Percentiles rank a stretch among this genome's conserved stretches.
These are phyloP conservation scores for Astragalus membranaceus DNA, from an alignment of 306 rosid species.

Conservation along the genomic window DNA sequence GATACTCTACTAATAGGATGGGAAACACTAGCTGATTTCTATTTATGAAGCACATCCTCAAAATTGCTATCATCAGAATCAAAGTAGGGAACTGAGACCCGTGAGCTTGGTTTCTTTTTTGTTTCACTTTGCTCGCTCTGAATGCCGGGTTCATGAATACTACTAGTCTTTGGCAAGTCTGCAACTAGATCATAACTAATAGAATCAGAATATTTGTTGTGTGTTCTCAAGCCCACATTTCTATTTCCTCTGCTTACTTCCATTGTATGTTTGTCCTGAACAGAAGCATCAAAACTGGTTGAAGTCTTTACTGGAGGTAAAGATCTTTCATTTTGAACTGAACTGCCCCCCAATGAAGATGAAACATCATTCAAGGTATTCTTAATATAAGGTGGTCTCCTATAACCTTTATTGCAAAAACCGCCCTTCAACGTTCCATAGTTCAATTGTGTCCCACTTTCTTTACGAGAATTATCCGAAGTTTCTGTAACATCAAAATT, in stretches of 20 bases:
- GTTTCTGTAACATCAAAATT: constrained; percentile 22
- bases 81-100: constrained; percentile 31
- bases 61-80: constrained; percentile 44
- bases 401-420: constrained; percentile 57
- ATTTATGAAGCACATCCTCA: constrained; percentile 46
- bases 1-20: constrained; percentile 35
- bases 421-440: constrained; percentile 76
- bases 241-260: too few relatives aligned
- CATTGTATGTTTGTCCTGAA: too few relatives aligned
- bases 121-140: constrained; percentile 29
- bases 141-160: constrained; percentile 15
- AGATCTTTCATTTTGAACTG: too few relatives aligned
- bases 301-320: too few relatives aligned
- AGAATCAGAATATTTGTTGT: constrained; percentile 31
- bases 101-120: constrained; percentile 37
- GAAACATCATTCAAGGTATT: constrained; percentile 26
- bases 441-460: constrained; percentile 39
- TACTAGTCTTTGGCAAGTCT: constrained; percentile 21
- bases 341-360: constrained; percentile 23
- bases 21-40: constrained; percentile 18
- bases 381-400: constrained; percentile 40
- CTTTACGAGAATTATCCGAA: constrained; percentile 27
- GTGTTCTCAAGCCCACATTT: too few relatives aligned
- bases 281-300: too few relatives aligned
- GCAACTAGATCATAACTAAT: constrained; percentile 24